phyloP scores from a whole-genome alignment of 129 eudicot genomes.

The Flaveria trinervia region DNA sequence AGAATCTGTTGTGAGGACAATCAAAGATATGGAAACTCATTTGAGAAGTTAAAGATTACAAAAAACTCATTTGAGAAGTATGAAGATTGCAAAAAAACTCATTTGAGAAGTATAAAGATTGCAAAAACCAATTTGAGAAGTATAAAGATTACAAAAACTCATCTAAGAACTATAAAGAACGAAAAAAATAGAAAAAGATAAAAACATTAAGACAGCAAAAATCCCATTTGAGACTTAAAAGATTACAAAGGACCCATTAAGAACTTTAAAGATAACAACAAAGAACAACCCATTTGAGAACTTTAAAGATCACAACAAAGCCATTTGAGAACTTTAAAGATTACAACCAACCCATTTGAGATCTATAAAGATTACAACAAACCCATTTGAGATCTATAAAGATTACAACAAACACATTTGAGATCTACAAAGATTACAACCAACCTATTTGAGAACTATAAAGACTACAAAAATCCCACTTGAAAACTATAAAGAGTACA shows the following conservation, averaged over 20 bases:
- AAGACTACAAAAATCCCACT: neutral
- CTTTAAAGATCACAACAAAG: neutral
- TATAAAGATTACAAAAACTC: neutral
- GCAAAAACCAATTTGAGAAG: neutral
- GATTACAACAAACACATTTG: neutral
- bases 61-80: neutral
- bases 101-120: too few species aligned
- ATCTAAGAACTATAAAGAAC: too few species aligned
- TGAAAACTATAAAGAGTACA: neutral
- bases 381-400: neutral
- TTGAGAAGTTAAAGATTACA: neutral
- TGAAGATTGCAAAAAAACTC: neutral
- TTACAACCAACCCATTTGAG: too few species aligned
- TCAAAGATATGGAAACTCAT: neutral
- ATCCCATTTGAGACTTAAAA: neutral
- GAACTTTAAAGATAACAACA: neutral
- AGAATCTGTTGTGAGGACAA: conserved; percentile 15
- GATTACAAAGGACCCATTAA: too few species aligned
- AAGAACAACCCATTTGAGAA: neutral
- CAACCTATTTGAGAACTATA: neutral
- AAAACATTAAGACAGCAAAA: neutral
- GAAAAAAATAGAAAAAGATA: too few species aligned
- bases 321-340: neutral
- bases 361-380: neutral
- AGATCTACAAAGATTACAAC: neutral